Evolutionary conservation across 106 monocot species (phyloP).

Genomic region (Dactylorhiza incarnata): DNA sequence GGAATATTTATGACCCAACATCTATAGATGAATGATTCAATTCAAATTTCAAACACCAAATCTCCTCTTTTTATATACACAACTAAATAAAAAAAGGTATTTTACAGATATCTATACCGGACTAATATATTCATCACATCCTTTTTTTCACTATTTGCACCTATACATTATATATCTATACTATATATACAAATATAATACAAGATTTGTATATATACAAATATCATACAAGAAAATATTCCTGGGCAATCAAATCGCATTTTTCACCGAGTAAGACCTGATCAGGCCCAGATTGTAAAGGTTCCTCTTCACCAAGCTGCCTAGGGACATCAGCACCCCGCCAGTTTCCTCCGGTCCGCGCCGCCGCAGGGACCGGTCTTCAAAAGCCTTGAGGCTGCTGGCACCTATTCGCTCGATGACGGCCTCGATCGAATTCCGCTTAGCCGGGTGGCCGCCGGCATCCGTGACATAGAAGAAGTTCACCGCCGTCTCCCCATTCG

Average conservation of each 20-base stretch:
- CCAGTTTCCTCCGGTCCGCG: background rate
- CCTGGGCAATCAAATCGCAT: background rate
- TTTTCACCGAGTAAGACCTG: constrained; percentile 15
- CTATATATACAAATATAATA: too few relatives aligned
- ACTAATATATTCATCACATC: too few relatives aligned
- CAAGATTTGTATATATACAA: background rate
- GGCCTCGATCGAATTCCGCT: constrained; percentile 26
- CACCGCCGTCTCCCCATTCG: constrained; percentile 33
- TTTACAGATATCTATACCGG: too few relatives aligned
- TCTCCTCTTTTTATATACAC: too few relatives aligned
- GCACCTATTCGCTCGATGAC: constrained; percentile 25
- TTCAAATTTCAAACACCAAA: too few relatives aligned
- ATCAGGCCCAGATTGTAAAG: constrained; percentile 44
- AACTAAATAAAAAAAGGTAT: too few relatives aligned
- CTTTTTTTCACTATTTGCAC: too few relatives aligned
- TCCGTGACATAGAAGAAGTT: constrained; percentile 57
- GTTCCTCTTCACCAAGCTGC: constrained; percentile 37
- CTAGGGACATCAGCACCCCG: constrained; percentile 19
- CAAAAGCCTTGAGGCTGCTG: constrained; percentile 20
- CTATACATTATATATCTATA: too few relatives aligned
- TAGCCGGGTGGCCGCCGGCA: constrained; percentile 22
- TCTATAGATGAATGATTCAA: too few relatives aligned
- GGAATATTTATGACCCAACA: too few relatives aligned
- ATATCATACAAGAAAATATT: background rate
- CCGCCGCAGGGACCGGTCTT: constrained; percentile 10